These are phyloP conservation scores for Penicillium sp. DNA, from an alignment of 2,329 filamentous ascomycete genomes.

Conservation along the genomic window DNA sequence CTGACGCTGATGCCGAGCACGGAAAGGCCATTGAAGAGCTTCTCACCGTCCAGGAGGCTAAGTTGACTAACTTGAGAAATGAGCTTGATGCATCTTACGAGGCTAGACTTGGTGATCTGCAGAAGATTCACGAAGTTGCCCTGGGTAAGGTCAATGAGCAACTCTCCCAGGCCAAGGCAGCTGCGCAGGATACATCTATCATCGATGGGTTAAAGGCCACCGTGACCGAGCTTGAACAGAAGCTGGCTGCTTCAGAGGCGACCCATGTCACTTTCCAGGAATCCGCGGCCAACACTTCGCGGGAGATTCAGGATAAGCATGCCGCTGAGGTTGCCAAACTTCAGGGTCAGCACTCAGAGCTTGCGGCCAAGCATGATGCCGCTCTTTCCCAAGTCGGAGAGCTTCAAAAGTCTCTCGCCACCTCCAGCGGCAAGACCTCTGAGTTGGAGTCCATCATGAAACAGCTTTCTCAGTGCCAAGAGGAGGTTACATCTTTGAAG, in stretches of 20 bases:
- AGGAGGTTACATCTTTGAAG: slow-evolving; percentile 35
- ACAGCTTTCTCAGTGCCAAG: slow-evolving; percentile 36
- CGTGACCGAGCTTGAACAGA: slow-evolving; percentile 60
- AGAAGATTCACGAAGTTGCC: slow-evolving; percentile 36
- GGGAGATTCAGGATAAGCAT: slow-evolving; percentile 31
- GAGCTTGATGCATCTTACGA: slow-evolving; percentile 39
- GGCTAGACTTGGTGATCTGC: slow-evolving; percentile 37
- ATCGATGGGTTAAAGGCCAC: slow-evolving; percentile 42
- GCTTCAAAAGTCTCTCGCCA: slow-evolving; percentile 77
- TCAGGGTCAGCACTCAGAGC: slow-evolving; percentile 44
- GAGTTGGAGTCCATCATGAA: slow-evolving; percentile 66
- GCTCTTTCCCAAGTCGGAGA: slow-evolving; percentile 65
- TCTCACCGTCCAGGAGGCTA: slow-evolving; percentile 40
- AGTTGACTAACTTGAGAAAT: slow-evolving; percentile 35
- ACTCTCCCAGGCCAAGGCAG: slow-evolving; percentile 35
- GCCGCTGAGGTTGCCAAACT: slow-evolving; percentile 50
- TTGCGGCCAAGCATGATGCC: slow-evolving; percentile 42
- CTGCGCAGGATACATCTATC: slow-evolving; percentile 38
- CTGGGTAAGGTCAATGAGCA: slow-evolving; percentile 36
- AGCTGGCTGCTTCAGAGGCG: slow-evolving; percentile 57
- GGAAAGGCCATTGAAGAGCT: slow-evolving; percentile 42
- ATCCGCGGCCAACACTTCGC: slow-evolving; percentile 29
- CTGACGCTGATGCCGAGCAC: slow-evolving; percentile 40
- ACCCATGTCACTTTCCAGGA: slow-evolving; percentile 43
- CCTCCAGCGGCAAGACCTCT: slow-evolving; percentile 71